phyloP scores from a whole-genome alignment of 805 yeast genomes.

The Yarrowia sp. region DNA sequence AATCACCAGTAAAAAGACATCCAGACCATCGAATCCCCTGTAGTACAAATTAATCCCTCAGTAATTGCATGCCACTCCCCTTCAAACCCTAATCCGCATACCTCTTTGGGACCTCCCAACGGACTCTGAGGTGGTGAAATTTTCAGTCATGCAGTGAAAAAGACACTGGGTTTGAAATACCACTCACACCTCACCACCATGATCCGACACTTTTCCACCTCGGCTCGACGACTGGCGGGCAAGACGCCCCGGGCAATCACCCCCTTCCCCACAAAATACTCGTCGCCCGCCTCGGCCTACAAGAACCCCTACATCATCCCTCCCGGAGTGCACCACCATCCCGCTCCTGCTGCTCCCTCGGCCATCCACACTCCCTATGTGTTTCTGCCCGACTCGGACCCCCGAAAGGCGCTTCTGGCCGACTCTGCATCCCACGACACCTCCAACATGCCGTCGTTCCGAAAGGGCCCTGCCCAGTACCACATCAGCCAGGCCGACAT shows the following conservation, averaged over 20 bases:
- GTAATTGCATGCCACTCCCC: neutral
- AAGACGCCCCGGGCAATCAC: constrained; percentile 29
- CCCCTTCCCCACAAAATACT: constrained; percentile 55
- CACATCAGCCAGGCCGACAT: constrained; percentile 58
- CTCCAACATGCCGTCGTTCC: constrained; percentile 41
- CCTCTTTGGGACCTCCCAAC: neutral
- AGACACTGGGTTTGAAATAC: neutral
- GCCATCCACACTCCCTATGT: constrained; percentile 62
- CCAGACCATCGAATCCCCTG: too few relatives aligned
- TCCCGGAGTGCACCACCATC: constrained; percentile 58
- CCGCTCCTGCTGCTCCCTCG: constrained; percentile 63
- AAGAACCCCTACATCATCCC: constrained; percentile 59
- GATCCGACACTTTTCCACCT: constrained; percentile 22
- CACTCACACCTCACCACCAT: neutral
- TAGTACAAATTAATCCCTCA: too few relatives aligned
- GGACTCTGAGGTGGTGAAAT: neutral
- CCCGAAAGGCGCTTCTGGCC: constrained; percentile 43
- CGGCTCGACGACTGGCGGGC: constrained; percentile 14
- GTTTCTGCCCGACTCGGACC: constrained; percentile 62
- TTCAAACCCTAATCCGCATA: neutral
- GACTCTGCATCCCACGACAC: neutral
- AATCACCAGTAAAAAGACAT: too few relatives aligned
- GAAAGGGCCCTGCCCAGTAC: constrained; percentile 46
- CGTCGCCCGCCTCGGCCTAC: constrained; percentile 60
- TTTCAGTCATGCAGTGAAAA: neutral